Percentiles rank a stretch among this genome's conserved stretches.
Evolutionary conservation across 1,139 yeast genomes (phyloP).

Genomic region (Lipomyces yarrowii): DNA sequence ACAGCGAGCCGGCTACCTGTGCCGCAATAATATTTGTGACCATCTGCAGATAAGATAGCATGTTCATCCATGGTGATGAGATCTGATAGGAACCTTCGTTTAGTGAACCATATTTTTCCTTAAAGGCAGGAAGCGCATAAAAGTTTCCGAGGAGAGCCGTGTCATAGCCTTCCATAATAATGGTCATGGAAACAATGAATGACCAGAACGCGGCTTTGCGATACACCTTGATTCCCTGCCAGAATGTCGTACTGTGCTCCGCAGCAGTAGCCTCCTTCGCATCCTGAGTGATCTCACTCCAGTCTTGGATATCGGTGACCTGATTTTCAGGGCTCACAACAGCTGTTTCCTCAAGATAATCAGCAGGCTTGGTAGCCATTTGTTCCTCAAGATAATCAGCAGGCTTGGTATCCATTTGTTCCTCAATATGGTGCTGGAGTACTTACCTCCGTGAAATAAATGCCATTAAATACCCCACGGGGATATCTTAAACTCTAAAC

Average conservation of each 20-base stretch:
- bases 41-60: conserved; percentile 47
- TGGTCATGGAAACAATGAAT: conserved; percentile 46
- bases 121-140: conserved; percentile 51
- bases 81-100: conserved; percentile 15
- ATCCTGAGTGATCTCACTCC: not conserved
- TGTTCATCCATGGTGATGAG: conserved; percentile 33
- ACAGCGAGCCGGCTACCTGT: conserved; percentile 45
- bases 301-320: not conserved
- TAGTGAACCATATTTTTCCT: conserved; percentile 42
- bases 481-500: not conserved
- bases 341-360: not conserved
- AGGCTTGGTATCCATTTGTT: not conserved
- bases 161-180: conserved; percentile 57
- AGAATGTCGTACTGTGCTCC: not conserved
- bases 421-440: not conserved
- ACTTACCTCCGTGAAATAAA: not conserved
- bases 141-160: conserved; percentile 45
- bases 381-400: not conserved
- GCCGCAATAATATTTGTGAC: conserved; percentile 53
- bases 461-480: not conserved
- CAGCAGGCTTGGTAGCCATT: not conserved
- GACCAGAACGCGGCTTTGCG: conserved; percentile 53
- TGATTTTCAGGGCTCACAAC: not conserved
- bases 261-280: not conserved
- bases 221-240: conserved; percentile 46